These are phyloP conservation scores for Blumeriella jaapii DNA, from an alignment of 2,329 filamentous ascomycete species.

Conservation along the genomic window DNA sequence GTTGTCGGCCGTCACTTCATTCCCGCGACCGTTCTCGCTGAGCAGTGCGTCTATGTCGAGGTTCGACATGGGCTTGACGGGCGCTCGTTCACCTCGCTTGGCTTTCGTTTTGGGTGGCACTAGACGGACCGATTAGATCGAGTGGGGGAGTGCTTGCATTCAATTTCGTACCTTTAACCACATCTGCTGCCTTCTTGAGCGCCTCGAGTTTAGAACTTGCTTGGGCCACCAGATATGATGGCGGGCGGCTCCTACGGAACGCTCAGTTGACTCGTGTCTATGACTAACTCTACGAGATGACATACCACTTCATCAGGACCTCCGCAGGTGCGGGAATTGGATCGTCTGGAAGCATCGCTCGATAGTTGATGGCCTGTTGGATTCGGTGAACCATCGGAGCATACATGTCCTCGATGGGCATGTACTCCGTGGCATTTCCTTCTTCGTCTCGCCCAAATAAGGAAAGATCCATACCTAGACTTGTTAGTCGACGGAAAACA, in stretches of 20 bases:
- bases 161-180: slow-evolving; percentile 60
- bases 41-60: slow-evolving; percentile 78
- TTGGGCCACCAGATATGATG: slow-evolving; percentile 50
- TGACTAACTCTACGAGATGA: too few species aligned
- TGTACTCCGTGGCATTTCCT: slow-evolving; percentile 54
- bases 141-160: background rate
- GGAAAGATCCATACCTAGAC: slow-evolving; percentile 63
- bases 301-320: slow-evolving; percentile 55
- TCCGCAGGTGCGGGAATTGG: slow-evolving; percentile 50
- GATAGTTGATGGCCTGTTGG: slow-evolving; percentile 71
- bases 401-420: slow-evolving; percentile 69
- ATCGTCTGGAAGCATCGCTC: slow-evolving; percentile 62
- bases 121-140: slow-evolving; percentile 27
- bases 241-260: slow-evolving; percentile 41
- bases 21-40: slow-evolving; percentile 40
- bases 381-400: slow-evolving; percentile 82
- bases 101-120: slow-evolving; percentile 73
- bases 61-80: slow-evolving; percentile 75
- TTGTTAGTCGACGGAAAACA: too few species aligned
- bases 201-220: slow-evolving; percentile 45
- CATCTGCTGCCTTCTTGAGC: slow-evolving; percentile 58
- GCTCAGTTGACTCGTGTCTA: too few species aligned
- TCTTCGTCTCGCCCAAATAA: slow-evolving; percentile 61
- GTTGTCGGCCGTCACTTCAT: slow-evolving; percentile 52
- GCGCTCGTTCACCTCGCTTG: slow-evolving; percentile 49